Base-by-base conservation (phyloP, 139 green algal genomes). In the Haematococcus lacustris region DNA sequence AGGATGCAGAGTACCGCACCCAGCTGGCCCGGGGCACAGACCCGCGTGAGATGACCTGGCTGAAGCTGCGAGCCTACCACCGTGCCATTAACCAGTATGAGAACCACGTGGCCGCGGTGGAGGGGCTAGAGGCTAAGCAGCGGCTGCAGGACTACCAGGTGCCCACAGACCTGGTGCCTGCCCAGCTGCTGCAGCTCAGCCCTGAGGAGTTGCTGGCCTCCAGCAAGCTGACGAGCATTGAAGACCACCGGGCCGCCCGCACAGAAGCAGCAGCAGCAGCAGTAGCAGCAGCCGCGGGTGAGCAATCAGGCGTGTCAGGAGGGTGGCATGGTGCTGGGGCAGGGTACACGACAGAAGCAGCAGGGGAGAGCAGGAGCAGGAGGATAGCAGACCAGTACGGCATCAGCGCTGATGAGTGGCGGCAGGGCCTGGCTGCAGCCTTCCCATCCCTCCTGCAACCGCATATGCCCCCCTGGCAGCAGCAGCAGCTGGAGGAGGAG, bases 41-140 rank as follows among this genome's bases (percentile, higher is more conserved):
- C 37, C 26, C 40, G 23, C 53, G 68, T 40, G 74, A 79, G 35
- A 13, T 79, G 34, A 67, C 59, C 2, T 79, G 74, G 74, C 67
- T 79, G 0, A 79, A 79, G 60, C 60, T 79, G 25, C 47, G 71
- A 33, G 73, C 73, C 33, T 78, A 78, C 40, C 66, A 78, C 33
- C 66, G 62, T 38, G 73, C 51, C 26, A 21, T 69, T 6, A 66
- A 73, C 26, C 28, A 51, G 66, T 40, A 74, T 40, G 38, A 51
- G 5, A 30, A 39, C 17, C 30, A 38, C 33, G 3, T 61, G 32
- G 51, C 69, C 21, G 37, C 38, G 38, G 39, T 38, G 0, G 66
- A 59, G 28, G 28, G 60, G 30, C 51, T 3, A 21, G n/a, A 13
- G 17, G n/a, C n/a, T n/a, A n/a, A n/a, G n/a, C 51, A 53, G n/a